Evolutionary conservation across 176 grass and related monocot genomes (phyloP), one percentile per base, ranked within the genome.

Genomic region (Olyra latifolia): DNA sequence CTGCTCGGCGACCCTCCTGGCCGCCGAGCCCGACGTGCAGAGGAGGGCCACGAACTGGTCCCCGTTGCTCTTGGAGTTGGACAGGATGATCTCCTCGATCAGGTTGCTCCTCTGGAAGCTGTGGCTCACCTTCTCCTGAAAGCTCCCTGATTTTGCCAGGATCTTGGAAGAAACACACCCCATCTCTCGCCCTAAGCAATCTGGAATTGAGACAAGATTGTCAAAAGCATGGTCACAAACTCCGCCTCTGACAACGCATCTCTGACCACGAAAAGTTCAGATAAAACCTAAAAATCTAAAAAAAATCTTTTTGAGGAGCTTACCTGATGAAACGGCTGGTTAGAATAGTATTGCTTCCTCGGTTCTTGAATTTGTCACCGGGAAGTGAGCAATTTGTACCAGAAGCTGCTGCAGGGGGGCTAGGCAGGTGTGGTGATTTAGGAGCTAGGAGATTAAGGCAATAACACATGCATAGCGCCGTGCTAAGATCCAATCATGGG

Each of bases 111-210:
- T 77, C 60, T 88, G 81, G 77, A 95, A 70, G n/a, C 83, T 77
- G 32, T 83, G 85, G 40, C 50, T 86, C 38, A 74, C 47, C 53
- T 89, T 87, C 66, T 91, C 88, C n/a, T 80, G 82, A 4, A 84
- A 83, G 80, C 90, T 95, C 78, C 90, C 96, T 3, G 96, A 86
- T 80, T 87, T 93, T 66, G 22, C 74, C n/a, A 86, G 56, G 25
- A 80, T 59, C 77, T 93, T 95, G 52, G 95, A 95, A 56, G 90
- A 89, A 20, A 93, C 73, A 27, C 95, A 98, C 56, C 95, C 95
- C 92, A 94, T 97, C 69, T 88, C 35, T 74, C 40, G 3, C 32
- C 49, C 54, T 4, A 23, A 52, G 42, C 38, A 62, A 69, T 54
- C 70, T 84, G 76, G 80, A 74, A 66, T 29, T 17, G 38, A 25